Base-by-base conservation (phyloP, 2,329 filamentous ascomycete genomes). In the Penicillium sp. region DNA sequence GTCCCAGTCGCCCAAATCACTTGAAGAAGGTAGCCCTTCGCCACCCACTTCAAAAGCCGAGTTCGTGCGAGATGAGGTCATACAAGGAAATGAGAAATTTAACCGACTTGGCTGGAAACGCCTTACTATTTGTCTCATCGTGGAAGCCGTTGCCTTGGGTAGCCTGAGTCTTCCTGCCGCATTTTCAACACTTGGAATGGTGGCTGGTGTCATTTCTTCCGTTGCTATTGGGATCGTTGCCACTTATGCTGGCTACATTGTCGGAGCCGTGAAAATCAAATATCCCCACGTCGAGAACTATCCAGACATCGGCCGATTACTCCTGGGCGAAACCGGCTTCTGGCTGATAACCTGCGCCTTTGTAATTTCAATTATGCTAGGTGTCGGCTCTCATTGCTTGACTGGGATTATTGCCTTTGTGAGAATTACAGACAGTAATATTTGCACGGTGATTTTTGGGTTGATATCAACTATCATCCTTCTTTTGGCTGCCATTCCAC, bases 401-500 rank as follows among this genome's bases (percentile, higher is more conserved):
- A 63, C 61, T 10, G 61, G 61, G 7, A 56, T 56, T 1, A 63
- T 63, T 40, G 61, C 61, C 2, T 61, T 63, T 18, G 46, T 33
- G 33, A 59, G 51, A 14, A 63, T 63, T 13, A 53, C 54, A 4
- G 40, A 63, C 24, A 63, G 55, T 14, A 47, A 55, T 43, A 40
- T 51, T 1, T 63, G 61, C 43, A 43, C 61, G 4, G n/a, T 63
- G n/a, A 54, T 63, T 6, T 61, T 61, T 33, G 58, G 61, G 33
- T 33, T 59, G 40, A 40, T 58, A 14, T 59, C 61, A 19, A 59
- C 56, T 13, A 46, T 54, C 10, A 60, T 72, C 24, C 53, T 74
- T 43, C 64, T 72, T 54, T 16, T 68, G n/a, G 61, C 73, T 6
- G 70, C 72, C 10, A 63, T 73, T 24, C 71, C 71, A 7, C 71